Conservation (phyloP, 176 grass and related monocot genomes). For the Juncus inflexus region DNA sequence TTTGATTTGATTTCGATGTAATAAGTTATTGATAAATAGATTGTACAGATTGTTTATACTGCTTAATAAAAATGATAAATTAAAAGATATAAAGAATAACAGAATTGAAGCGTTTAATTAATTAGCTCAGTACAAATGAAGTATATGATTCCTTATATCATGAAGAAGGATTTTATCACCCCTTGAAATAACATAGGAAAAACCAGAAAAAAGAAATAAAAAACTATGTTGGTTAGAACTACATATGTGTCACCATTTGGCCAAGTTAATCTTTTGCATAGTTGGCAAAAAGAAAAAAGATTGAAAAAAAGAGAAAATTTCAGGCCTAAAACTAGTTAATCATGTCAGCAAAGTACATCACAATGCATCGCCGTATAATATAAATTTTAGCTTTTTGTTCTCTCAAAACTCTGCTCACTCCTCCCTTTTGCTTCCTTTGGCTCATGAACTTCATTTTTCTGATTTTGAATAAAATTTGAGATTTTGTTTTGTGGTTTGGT, state of each 20-base stretch:
- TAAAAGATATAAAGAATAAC: too few relatives aligned
- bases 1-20: too few relatives aligned
- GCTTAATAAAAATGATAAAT: neutral
- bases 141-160: too few relatives aligned
- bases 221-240: constrained; percentile 8
- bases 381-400: constrained; percentile 36
- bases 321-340: constrained; percentile 22
- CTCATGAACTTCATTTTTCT: constrained; percentile 30
- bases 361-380: constrained; percentile 38
- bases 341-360: constrained; percentile 49
- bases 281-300: neutral
- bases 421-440: constrained; percentile 27
- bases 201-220: neutral
- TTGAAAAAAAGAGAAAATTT: neutral
- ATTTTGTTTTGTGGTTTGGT: constrained; percentile 23
- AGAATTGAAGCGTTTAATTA: too few relatives aligned
- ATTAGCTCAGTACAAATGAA: too few relatives aligned
- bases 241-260: neutral
- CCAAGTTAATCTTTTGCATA: neutral
- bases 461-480: constrained; percentile 18
- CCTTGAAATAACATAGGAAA: neutral
- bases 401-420: constrained; percentile 23
- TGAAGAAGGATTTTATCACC: too few relatives aligned
- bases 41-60: too few relatives aligned
- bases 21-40: too few relatives aligned